phyloP scores from a whole-genome alignment of 2,329 filamentous ascomycete species.

The Cladosporium velox region DNA sequence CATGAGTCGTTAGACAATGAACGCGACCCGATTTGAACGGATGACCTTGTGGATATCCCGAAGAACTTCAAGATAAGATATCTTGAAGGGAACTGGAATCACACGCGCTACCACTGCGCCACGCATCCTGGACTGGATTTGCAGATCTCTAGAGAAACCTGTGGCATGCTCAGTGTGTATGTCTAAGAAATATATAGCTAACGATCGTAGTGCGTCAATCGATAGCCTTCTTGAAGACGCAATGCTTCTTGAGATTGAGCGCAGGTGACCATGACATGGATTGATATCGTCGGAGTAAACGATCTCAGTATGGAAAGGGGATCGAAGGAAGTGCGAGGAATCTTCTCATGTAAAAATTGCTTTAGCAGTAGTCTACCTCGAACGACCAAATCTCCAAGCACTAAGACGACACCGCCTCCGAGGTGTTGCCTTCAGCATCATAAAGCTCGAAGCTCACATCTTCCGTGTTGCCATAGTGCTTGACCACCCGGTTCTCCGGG shows the following conservation, averaged over 20 bases:
- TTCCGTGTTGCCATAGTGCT: conserved; percentile 41
- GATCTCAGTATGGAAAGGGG: not conserved
- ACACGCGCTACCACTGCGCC: conserved; percentile 23
- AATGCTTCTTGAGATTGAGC: not conserved
- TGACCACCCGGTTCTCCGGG: conserved; percentile 39
- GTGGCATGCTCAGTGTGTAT: not conserved
- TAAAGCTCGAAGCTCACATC: conserved; percentile 41
- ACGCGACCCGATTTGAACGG: conserved; percentile 15
- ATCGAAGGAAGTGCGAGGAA: too few relatives aligned
- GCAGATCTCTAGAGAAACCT: not conserved
- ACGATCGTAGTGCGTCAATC: too few relatives aligned
- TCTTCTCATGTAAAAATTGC: not conserved
- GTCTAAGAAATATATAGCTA: not conserved
- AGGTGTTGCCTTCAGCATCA: conserved; percentile 25
- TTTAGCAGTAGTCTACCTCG: not conserved
- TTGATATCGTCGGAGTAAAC: not conserved
- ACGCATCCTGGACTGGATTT: conserved; percentile 7
- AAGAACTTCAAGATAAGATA: too few relatives aligned
- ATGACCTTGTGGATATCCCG: conserved; percentile 17
- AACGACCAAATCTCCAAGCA: not conserved
- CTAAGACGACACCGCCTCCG: not conserved
- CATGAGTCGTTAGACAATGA: conserved; percentile 11
- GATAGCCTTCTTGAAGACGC: not conserved
- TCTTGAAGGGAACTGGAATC: conserved; percentile 11
- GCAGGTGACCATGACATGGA: not conserved